phyloP scores from a whole-genome alignment of 495 filamentous ascomycete genomes.

The Tuber brumale region DNA sequence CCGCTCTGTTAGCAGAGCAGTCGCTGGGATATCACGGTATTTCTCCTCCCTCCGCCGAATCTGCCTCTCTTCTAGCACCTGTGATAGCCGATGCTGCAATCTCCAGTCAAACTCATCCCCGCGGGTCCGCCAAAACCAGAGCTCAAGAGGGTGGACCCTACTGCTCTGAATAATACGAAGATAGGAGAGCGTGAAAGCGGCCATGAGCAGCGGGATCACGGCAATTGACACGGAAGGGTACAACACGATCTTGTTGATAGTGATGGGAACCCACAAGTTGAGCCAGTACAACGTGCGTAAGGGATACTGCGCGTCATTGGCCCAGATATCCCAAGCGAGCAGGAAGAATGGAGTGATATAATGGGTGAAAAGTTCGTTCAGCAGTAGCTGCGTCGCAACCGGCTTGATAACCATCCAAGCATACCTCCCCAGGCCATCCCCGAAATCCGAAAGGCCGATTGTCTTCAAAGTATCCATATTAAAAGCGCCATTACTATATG shows the following conservation, averaged over 20 bases:
- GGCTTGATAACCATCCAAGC: background rate
- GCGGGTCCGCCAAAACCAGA: background rate
- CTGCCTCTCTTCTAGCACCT: background rate
- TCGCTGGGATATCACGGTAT: background rate
- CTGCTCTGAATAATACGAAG: background rate
- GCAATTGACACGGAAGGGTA: background rate
- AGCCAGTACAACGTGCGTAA: background rate
- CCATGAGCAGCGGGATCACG: background rate
- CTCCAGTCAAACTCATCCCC: background rate
- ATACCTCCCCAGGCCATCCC: background rate
- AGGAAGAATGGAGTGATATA: background rate
- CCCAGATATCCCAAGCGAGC: background rate
- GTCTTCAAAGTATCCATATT: background rate
- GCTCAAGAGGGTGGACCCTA: background rate
- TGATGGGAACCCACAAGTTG: background rate
- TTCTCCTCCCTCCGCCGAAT: background rate
- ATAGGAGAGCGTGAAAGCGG: background rate
- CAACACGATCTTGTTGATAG: background rate
- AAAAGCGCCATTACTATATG: background rate
- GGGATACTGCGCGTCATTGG: background rate
- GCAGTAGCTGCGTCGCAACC: background rate
- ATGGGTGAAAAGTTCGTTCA: background rate
- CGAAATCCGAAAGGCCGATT: background rate
- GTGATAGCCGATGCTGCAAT: background rate
- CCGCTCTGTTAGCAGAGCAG: background rate